Evolutionary conservation across 169 alveolate species (phyloP), one percentile per base, ranked within the genome.

Genomic region (Hepatocystis sp.): DNA sequence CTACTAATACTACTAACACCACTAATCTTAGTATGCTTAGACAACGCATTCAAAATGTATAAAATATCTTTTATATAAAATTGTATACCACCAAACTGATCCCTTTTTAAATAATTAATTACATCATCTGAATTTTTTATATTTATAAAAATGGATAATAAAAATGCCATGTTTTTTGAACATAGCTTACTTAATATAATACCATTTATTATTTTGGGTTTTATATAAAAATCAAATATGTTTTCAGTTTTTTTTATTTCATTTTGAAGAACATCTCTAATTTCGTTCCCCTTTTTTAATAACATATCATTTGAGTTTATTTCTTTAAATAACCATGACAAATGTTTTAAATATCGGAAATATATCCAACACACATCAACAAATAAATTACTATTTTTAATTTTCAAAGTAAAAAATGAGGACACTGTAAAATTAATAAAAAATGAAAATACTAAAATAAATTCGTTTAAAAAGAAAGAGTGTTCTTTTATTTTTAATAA

Each of bases 141-240:
- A 28, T 81, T 47, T 17, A 49, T 7, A 63, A 61, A 81, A 23
- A 81, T 63, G 23, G 89, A 81, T 13, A 81, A 47, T 2, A 81
- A 47, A 7, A 47, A 63, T 13, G 84, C 46, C 89, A 63, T 81
- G 63, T 60, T 81, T 81, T 81, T 81, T 23, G 89, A 81, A 23
- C 84, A 61, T 52, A 58, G 25, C 8, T 27, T 36, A 15, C 5
- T 36, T 58, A 71, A 27, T 13, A 81, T 81, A 36, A 34, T 40
- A 4, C 46, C 84, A 11, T 30, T 49, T 46, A 51, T 39, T 55
- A 81, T 61, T 49, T 49, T 61, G 23, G 34, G 25, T 40, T 58
- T 60, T 81, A 42, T 65, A 32, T 36, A 27, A 4, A 7, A 23
- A 7, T 81, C 61, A 42, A 81, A 61, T 47, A 81, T 30, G 19